Conservation (phyloP, 352 stramenopile genomes). For the Elongisporangium anandrum region DNA sequence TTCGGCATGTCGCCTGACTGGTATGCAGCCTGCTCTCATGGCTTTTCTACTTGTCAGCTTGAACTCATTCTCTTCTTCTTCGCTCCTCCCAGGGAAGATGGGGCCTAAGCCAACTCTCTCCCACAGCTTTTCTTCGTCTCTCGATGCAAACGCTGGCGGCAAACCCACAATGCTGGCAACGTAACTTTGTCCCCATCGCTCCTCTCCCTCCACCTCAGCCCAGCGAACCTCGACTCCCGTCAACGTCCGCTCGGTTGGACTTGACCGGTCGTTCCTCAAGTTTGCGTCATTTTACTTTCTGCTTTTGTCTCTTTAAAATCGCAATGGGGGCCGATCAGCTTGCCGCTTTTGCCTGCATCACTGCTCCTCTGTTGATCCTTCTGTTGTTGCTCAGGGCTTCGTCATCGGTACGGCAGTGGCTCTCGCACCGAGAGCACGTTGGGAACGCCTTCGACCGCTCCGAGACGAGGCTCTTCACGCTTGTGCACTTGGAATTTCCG, state of each 20-base stretch:
- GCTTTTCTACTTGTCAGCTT: background rate
- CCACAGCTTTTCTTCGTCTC: background rate
- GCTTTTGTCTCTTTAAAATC: background rate
- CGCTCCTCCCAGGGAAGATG: background rate
- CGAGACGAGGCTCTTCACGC: conserved; percentile 23
- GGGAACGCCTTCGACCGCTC: conserved; percentile 35
- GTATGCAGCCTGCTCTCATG: conserved; percentile 20
- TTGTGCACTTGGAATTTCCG: conserved; percentile 50
- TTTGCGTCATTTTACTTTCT: background rate
- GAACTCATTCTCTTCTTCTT: background rate
- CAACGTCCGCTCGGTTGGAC: background rate
- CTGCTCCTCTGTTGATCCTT: background rate
- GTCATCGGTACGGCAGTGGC: conserved; percentile 51
- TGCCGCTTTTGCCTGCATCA: background rate
- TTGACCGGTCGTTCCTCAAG: background rate
- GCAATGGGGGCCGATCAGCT: background rate
- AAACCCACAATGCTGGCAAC: no score
- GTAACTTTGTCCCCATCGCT: background rate
- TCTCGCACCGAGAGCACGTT: conserved; percentile 40
- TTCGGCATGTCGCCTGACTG: conserved; percentile 85
- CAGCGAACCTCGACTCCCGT: background rate
- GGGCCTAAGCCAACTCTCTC: background rate
- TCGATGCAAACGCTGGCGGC: background rate
- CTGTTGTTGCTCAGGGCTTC: background rate
- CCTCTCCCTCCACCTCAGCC: background rate